phyloP scores from a whole-genome alignment of 2,329 filamentous ascomycete species.

The Dactylellina leptospora region DNA sequence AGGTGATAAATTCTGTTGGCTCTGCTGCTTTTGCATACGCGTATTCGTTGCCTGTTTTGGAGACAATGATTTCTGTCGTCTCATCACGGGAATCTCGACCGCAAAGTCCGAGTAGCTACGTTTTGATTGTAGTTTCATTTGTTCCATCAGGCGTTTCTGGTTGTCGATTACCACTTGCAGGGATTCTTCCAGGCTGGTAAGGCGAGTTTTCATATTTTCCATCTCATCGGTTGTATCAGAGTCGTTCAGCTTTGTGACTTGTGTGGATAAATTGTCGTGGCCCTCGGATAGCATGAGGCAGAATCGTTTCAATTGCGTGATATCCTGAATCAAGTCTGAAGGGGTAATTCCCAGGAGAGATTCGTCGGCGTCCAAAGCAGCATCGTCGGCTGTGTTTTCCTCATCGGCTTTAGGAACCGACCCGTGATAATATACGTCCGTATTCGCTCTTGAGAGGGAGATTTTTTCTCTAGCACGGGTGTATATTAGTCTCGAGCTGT shows the following conservation, averaged over 20 bases:
- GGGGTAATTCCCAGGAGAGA: not conserved
- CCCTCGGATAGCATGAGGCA: constrained; percentile 32
- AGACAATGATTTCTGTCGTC: constrained; percentile 3
- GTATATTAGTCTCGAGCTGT: not conserved
- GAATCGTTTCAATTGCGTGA: constrained; percentile 32
- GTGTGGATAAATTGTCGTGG: constrained; percentile 20
- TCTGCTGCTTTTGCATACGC: constrained; percentile 1
- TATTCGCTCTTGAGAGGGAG: constrained; percentile 7
- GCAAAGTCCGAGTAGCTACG: constrained; percentile 23
- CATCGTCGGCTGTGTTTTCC: not conserved
- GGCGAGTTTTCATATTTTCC: constrained; percentile 15
- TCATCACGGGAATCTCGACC: constrained; percentile 34
- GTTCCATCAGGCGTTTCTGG: constrained; percentile 14
- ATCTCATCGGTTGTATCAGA: constrained; percentile 1
- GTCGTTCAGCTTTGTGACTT: not conserved
- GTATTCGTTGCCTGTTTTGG: not conserved
- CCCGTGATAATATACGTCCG: constrained; percentile 5
- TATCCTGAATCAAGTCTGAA: constrained; percentile 25
- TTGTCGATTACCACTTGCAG: constrained; percentile 33
- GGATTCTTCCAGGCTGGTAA: constrained; percentile 28
- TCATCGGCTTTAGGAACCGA: not conserved
- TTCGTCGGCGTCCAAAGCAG: not conserved
- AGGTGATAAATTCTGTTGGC: constrained; percentile 38
- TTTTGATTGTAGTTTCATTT: constrained; percentile 20
- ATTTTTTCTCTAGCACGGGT: not conserved